Conservation (phyloP, 345 rosid species). For the Brassica incana region DNA sequence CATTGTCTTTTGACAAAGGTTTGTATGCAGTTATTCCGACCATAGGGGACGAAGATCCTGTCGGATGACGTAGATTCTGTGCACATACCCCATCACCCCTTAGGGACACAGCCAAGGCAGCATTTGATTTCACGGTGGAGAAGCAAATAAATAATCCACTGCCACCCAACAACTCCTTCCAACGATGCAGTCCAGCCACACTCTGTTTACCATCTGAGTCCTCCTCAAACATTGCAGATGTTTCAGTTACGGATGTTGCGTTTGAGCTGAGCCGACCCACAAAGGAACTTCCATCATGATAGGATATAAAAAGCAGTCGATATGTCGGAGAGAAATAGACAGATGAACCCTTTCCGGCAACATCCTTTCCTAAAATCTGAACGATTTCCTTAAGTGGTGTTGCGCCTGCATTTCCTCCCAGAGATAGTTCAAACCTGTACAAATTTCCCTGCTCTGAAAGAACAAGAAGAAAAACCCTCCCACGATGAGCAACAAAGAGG, state of each 20-base stretch:
- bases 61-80: constrained; percentile 81
- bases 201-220: constrained; percentile 70
- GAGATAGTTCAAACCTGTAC: constrained; percentile 73
- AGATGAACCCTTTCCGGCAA: constrained; percentile 77
- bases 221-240: constrained; percentile 71
- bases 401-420: constrained; percentile 80
- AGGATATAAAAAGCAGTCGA: constrained; percentile 76
- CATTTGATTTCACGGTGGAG: constrained; percentile 71
- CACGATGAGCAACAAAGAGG: constrained; percentile 75
- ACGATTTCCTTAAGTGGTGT: constrained; percentile 79
- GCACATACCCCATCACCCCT: constrained; percentile 62
- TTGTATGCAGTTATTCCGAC: constrained; percentile 93
- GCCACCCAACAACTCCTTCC: constrained; percentile 82
- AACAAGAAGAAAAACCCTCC: constrained; percentile 77
- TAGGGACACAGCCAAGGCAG: constrained; percentile 70
- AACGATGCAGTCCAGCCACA: constrained; percentile 84
- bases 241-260: constrained; percentile 64
- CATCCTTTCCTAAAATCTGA: constrained; percentile 60
- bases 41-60: constrained; percentile 74
- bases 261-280: constrained; percentile 70
- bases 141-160: constrained; percentile 81
- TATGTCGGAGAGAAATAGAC: constrained; percentile 76
- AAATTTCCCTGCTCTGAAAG: constrained; percentile 83
- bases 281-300: constrained; percentile 84
- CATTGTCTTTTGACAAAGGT: constrained; percentile 89